Evolutionary conservation across 208 protist species (phyloP).

Genomic region (Acanthamoeba triangularis): DNA sequence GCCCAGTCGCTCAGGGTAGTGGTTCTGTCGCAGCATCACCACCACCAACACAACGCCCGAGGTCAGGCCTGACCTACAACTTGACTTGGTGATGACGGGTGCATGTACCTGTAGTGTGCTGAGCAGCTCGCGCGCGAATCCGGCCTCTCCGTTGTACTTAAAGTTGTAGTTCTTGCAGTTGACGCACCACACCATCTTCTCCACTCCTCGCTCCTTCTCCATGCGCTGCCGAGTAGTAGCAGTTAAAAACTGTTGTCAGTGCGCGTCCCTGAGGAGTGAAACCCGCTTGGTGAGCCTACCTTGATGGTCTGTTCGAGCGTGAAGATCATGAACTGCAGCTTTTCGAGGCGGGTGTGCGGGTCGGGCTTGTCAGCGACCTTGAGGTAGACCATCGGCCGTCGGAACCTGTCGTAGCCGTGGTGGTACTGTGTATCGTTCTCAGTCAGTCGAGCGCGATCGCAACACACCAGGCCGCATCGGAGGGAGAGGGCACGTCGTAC

Average conservation of each 20-base stretch:
- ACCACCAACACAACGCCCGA: too few species aligned
- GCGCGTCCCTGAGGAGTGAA: neutral
- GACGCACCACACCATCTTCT: constrained; percentile 75
- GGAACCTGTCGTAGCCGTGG: constrained; percentile 51
- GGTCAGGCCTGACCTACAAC: too few species aligned
- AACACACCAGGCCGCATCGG: neutral
- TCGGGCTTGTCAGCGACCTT: constrained; percentile 66
- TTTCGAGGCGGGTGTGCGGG: constrained; percentile 48
- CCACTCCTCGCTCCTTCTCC: constrained; percentile 71
- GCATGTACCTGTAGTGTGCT: neutral
- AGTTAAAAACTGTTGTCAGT: neutral
- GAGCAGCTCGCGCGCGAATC: constrained; percentile 69
- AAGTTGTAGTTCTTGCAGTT: constrained; percentile 66
- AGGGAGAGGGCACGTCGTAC: neutral
- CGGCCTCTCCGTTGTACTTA: constrained; percentile 61
- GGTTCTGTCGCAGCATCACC: neutral
- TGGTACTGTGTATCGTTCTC: constrained; percentile 13
- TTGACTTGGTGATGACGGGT: neutral
- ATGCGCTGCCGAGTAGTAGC: neutral
- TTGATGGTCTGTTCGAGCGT: constrained; percentile 64
- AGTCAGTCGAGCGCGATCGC: neutral
- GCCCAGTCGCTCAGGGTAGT: constrained; percentile 76
- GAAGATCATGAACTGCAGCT: constrained; percentile 73
- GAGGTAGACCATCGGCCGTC: constrained; percentile 51
- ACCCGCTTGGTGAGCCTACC: neutral